phyloP scores from a whole-genome alignment of 2,329 filamentous ascomycete genomes.

The Penicillium sp. region DNA sequence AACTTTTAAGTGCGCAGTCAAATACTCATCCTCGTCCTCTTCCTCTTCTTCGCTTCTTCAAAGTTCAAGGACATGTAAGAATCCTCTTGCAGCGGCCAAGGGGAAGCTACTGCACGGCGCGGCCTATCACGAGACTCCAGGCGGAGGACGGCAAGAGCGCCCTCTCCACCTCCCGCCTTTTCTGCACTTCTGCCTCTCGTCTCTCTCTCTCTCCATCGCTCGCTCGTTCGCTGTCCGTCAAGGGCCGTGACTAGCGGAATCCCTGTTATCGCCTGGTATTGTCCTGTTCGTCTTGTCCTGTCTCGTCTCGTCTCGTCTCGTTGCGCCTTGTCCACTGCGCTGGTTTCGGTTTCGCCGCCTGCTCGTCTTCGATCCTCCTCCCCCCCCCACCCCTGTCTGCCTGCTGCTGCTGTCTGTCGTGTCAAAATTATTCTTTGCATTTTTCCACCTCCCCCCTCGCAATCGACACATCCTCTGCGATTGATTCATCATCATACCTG shows the following conservation, averaged over 20 bases:
- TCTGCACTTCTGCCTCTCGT: neutral
- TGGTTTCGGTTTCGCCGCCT: conserved; percentile 1
- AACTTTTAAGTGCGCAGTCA: too few relatives aligned
- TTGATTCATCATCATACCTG: neutral
- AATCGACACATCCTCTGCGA: neutral
- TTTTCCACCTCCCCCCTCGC: neutral
- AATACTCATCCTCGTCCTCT: neutral
- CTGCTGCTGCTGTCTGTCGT: conserved; percentile 3
- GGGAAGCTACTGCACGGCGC: conserved; percentile 8
- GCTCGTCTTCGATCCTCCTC: neutral
- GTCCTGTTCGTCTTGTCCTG: neutral
- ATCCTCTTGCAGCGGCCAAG: conserved; percentile 5
- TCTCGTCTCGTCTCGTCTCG: neutral
- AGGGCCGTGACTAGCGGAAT: neutral
- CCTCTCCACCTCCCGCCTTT: conserved; percentile 1
- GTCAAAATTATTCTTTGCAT: neutral
- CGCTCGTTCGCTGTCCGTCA: neutral
- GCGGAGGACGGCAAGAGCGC: conserved; percentile 12
- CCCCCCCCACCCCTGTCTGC: neutral
- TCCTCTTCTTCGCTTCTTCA: neutral
- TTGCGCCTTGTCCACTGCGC: neutral
- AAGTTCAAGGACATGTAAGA: neutral
- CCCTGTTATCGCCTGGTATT: conserved; percentile 3
- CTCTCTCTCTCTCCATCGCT: neutral
- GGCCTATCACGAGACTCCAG: conserved; percentile 13